These are phyloP conservation scores for Sungouiozyma ichnusensis DNA, from an alignment of 805 yeast species.

Conservation along the genomic window DNA sequence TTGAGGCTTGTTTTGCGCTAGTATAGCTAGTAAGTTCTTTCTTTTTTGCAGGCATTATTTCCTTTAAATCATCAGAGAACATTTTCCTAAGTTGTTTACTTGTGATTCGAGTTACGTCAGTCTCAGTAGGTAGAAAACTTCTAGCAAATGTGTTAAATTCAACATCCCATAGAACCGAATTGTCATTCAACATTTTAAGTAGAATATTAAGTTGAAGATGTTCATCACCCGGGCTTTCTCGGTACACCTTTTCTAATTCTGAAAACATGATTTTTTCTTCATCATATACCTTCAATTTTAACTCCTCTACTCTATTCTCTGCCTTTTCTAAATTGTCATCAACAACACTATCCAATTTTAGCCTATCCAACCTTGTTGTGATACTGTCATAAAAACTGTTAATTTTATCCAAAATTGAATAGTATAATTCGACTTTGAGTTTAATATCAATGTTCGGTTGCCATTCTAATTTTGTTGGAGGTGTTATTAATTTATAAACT, in stretches of 20 bases:
- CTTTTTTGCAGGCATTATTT: not conserved
- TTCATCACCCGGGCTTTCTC: conserved; percentile 47
- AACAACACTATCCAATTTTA: conserved; percentile 64
- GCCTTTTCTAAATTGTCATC: conserved; percentile 67
- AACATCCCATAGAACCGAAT: conserved; percentile 78
- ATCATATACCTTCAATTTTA: conserved; percentile 40
- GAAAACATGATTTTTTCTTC: conserved; percentile 41
- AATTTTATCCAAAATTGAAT: conserved; percentile 43
- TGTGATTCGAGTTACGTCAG: conserved; percentile 83
- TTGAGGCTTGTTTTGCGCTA: not conserved
- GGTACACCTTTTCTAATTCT: conserved; percentile 43
- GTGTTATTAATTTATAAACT: conserved; percentile 68
- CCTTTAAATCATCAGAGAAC: conserved; percentile 26
- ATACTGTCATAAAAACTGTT: conserved; percentile 63
- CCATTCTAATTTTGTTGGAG: conserved; percentile 62
- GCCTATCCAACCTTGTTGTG: conserved; percentile 54
- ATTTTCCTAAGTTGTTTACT: conserved; percentile 74
- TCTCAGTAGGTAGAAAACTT: conserved; percentile 77
- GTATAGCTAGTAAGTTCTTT: not conserved
- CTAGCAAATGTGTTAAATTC: conserved; percentile 75
- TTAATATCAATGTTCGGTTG: conserved; percentile 58
- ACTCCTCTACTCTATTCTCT: conserved; percentile 42
- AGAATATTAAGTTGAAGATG: conserved; percentile 63
- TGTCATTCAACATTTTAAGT: conserved; percentile 62
- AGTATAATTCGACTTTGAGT: conserved; percentile 54